These are phyloP conservation scores for Pleurotus djamor DNA, from an alignment of 768 basidiomycete genomes.

Conservation along the genomic window DNA sequence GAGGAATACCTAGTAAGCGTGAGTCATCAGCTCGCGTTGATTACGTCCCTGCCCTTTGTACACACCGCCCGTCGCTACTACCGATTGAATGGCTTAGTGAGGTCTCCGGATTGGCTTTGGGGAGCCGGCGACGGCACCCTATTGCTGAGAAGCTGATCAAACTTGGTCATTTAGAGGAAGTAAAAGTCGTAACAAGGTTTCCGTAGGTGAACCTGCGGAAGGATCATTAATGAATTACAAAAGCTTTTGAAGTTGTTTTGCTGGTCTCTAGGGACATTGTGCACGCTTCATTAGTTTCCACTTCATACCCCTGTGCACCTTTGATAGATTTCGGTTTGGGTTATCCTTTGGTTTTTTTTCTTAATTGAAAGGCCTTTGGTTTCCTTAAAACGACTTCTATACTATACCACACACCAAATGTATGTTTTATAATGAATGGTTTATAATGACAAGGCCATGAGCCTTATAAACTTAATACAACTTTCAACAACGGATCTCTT, in stretches of 20 bases:
- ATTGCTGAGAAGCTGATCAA: slow-evolving; percentile 47
- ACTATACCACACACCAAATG: slow-evolving; percentile 20
- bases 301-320: slow-evolving; percentile 47
- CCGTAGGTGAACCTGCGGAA: slow-evolving; percentile 82
- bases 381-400: slow-evolving; percentile 21
- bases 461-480: slow-evolving; percentile 29
- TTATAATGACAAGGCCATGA: slow-evolving; percentile 21
- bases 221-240: slow-evolving; percentile 26
- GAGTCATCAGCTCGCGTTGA: slow-evolving; percentile 88
- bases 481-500: slow-evolving; percentile 66
- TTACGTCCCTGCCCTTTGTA: slow-evolving; percentile 91
- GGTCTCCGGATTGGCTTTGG: slow-evolving; percentile 77
- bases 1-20: slow-evolving; percentile 86
- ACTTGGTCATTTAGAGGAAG: slow-evolving; percentile 85
- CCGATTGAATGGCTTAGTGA: slow-evolving; percentile 91
- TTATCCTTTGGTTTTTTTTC: slow-evolving; percentile 9
- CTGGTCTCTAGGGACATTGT: slow-evolving; percentile 17
- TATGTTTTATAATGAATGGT: slow-evolving; percentile 16
- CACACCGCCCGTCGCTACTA: slow-evolving; percentile 90
- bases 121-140: slow-evolving; percentile 49
- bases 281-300: slow-evolving; percentile 33
- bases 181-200: slow-evolving; percentile 84
- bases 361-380: slow-evolving; percentile 10
- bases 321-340: slow-evolving; percentile 23
- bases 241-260: neutral